Evolutionary conservation across 2,329 filamentous ascomycete genomes (phyloP), one percentile per base, ranked within the genome.

Genomic region (Lizonia empirigonia): DNA sequence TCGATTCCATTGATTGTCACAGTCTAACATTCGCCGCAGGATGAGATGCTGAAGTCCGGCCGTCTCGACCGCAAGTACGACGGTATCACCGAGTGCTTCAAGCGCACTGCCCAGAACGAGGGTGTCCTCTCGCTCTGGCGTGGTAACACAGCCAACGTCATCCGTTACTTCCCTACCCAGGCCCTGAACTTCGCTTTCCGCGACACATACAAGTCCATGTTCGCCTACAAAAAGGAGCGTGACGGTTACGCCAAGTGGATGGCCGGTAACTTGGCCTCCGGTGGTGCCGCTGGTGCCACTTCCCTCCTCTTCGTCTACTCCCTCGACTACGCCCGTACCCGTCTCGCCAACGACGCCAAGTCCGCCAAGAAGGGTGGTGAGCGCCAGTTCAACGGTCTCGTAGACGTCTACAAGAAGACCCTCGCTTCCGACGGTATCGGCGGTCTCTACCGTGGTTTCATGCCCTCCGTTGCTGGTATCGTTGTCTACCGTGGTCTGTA

Each of bases 361-460:
- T 91, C 87, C 79, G 90, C 93, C 82, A 96, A 96, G 87, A 86
- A 85, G 76, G 89, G 90, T 82, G 94, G 94, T 87, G 92, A 92
- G 68, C 94, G 94, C 81, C 94, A 99, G 85, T 99, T 97, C 91
- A 97, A 97, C 88, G 94, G 94, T 81, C 89, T 99, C 73, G 80
- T 99, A 68, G 94, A 99, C 74, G 94, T 99, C 82, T 99, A 99
- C 92, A 91, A 91, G 85, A 99, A 99, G 94, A 99, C 94, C 74
- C 87, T 99, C 74, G 93, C 94, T 72, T 90, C 91, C 74, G 94
- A 99, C 80, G 94, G 94, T 95, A 85, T 99, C 83, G 89, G 88
- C 77, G 94, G 94, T 95, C 92, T 99, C 76, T 99, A 99, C 91
- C 94, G 94, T 96, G 94, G 94, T 86, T 99, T 99, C 90, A 91